A percentile compares a stretch with the other conserved stretches of the same genome.
Evolutionary conservation across 805 yeast species (phyloP).

Genomic region (Candida railenensis): DNA sequence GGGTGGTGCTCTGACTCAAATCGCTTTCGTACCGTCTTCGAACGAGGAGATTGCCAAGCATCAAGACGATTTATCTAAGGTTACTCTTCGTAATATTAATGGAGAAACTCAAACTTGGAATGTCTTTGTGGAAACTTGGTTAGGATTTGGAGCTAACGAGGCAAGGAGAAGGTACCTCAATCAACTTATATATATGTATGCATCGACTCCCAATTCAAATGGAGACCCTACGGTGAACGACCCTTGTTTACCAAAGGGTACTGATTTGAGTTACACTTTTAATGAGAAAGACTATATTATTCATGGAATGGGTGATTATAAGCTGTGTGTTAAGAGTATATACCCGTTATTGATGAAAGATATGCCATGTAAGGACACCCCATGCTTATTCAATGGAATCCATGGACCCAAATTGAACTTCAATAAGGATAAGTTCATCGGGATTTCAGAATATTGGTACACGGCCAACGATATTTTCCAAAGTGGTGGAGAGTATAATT

Average conservation of each 20-base stretch:
- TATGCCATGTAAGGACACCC: conserved; percentile 80
- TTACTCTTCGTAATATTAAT: conserved; percentile 63
- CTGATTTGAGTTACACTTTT: conserved; percentile 45
- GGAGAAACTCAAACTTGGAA: conserved; percentile 78
- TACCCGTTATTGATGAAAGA: conserved; percentile 78
- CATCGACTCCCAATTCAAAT: conserved; percentile 16
- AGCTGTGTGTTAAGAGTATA: conserved; percentile 65
- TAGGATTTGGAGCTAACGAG: conserved; percentile 96
- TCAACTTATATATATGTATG: conserved; percentile 40
- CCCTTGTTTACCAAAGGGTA: conserved; percentile 79
- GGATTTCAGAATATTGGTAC: conserved; percentile 96
- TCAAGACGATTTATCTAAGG: conserved; percentile 66
- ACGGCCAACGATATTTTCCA: conserved; percentile 90
- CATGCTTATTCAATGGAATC: conserved; percentile 92
- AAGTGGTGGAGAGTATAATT: conserved; percentile 87
- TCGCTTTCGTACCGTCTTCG: conserved; percentile 84
- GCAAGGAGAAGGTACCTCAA: conserved; percentile 74
- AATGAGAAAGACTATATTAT: conserved; percentile 50
- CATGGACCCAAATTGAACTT: conserved; percentile 91
- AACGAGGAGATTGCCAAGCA: conserved; percentile 60
- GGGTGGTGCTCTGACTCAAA: conserved; percentile 99
- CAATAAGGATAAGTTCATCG: conserved; percentile 77
- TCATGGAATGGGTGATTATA: conserved; percentile 77
- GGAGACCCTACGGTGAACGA: conserved; percentile 44
- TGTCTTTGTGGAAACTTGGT: conserved; percentile 93